Conservation (phyloP, 331 rosid species). For the Quercus phellos region DNA sequence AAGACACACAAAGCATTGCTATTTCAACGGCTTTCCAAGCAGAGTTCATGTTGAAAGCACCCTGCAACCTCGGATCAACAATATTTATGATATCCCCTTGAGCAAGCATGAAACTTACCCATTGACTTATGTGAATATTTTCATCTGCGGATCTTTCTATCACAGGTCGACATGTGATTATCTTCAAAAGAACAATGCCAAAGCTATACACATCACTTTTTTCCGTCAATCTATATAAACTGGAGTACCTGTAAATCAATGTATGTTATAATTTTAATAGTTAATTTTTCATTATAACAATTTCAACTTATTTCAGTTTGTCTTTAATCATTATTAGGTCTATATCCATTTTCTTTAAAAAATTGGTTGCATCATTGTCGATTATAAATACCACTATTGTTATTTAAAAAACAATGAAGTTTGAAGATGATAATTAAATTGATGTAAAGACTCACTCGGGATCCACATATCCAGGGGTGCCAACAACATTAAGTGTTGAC, state of each 20-base stretch:
- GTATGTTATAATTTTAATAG: background rate
- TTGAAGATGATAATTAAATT: background rate
- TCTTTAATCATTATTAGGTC: too few relatives aligned
- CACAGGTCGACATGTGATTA: conserved; percentile 23
- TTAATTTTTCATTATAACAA: background rate
- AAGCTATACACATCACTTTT: conserved; percentile 37
- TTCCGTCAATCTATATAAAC: conserved; percentile 18
- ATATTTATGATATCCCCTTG: conserved; percentile 20
- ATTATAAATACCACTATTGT: background rate
- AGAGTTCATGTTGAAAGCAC: conserved; percentile 15
- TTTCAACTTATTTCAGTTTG: too few relatives aligned
- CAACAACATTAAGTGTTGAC: background rate
- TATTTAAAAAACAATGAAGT: background rate
- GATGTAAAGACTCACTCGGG: background rate
- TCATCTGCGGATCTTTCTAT: background rate
- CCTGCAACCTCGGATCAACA: conserved; percentile 12
- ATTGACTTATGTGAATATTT: conserved; percentile 16
- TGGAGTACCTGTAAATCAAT: conserved; percentile 13
- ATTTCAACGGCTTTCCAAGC: conserved; percentile 29
- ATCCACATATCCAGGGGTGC: conserved; percentile 11
- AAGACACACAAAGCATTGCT: conserved; percentile 29
- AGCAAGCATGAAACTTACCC: conserved; percentile 23
- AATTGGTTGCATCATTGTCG: background rate
- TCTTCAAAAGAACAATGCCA: conserved; percentile 27
- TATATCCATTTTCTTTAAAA: too few relatives aligned